These are phyloP conservation scores for Glycine soja DNA, from an alignment of 306 rosid species.

Conservation along the genomic window DNA sequence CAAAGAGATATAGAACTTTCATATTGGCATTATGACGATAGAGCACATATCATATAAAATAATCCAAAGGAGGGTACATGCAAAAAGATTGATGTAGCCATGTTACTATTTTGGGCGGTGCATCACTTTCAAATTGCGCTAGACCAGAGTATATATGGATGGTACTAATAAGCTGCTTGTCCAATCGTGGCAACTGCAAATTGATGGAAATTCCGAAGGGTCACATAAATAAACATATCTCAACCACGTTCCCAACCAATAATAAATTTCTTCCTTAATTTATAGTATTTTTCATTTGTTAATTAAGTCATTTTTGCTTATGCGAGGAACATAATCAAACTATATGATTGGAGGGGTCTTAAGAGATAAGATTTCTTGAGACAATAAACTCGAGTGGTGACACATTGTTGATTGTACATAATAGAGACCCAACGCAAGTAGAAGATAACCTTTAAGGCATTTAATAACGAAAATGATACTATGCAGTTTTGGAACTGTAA, in stretches of 20 bases:
- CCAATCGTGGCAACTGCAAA: constrained; percentile 66
- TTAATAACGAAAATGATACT: constrained; percentile 41
- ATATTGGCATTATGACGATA: constrained; percentile 47
- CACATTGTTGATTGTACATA: constrained; percentile 36
- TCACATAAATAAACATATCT: constrained; percentile 16
- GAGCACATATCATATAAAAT: constrained; percentile 44
- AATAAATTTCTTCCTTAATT: background rate
- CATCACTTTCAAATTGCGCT: constrained; percentile 65
- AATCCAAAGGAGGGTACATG: constrained; percentile 40
- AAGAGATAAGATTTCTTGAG: background rate
- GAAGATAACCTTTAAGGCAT: constrained; percentile 36
- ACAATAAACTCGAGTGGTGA: constrained; percentile 42
- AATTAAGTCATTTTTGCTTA: background rate
- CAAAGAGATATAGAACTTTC: constrained; percentile 17
- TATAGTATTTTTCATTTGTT: background rate
- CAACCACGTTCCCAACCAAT: constrained; percentile 13
- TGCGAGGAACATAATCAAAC: constrained; percentile 31
- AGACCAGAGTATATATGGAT: constrained; percentile 53
- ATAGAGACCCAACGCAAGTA: constrained; percentile 42
- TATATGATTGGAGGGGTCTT: constrained; percentile 38
- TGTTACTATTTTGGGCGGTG: constrained; percentile 73
- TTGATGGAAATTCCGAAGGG: constrained; percentile 41
- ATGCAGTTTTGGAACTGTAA: constrained; percentile 32
- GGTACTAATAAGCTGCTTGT: constrained; percentile 65
- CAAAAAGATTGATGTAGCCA: constrained; percentile 65